These are phyloP conservation scores for Naumovozyma baii DNA, from an alignment of 805 yeast species.

Conservation along the genomic window DNA sequence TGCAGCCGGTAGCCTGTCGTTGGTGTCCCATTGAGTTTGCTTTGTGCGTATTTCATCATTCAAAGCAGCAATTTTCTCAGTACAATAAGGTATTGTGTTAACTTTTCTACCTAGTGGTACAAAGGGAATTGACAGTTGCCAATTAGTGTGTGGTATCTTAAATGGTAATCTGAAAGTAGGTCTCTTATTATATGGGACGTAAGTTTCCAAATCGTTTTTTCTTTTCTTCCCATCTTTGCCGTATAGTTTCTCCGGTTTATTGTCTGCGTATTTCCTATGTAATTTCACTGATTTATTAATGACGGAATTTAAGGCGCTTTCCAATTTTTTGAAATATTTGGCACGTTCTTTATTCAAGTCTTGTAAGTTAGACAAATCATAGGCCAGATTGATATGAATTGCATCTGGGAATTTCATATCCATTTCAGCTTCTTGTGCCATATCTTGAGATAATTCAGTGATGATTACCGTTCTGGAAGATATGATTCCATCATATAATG, in stretches of 20 bases:
- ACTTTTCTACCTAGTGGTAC: constrained; percentile 70
- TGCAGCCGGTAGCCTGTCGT: constrained; percentile 53
- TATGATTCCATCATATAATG: constrained; percentile 57
- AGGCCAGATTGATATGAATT: constrained; percentile 50
- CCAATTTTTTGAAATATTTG: constrained; percentile 52
- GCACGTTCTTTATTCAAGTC: constrained; percentile 53
- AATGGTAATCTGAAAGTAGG: constrained; percentile 70
- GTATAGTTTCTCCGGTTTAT: constrained; percentile 27
- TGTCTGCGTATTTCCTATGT: constrained; percentile 51
- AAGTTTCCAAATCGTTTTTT: constrained; percentile 46
- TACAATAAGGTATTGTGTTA: constrained; percentile 67
- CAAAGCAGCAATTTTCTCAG: constrained; percentile 56
- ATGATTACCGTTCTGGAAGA: constrained; percentile 66
- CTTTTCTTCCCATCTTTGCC: constrained; percentile 37
- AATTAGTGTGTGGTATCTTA: not conserved
- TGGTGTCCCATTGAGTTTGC: constrained; percentile 45
- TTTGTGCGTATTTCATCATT: constrained; percentile 51
- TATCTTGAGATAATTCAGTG: constrained; percentile 49
- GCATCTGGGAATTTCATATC: constrained; percentile 56
- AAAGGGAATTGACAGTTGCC: constrained; percentile 27
- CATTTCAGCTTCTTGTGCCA: constrained; percentile 41
- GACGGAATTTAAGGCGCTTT: constrained; percentile 53
- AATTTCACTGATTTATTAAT: constrained; percentile 49
- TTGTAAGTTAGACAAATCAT: constrained; percentile 48
- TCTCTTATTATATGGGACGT: constrained; percentile 63